phyloP scores from a whole-genome alignment of 306 rosid genomes.

The Dalbergia cochinchinensis region DNA sequence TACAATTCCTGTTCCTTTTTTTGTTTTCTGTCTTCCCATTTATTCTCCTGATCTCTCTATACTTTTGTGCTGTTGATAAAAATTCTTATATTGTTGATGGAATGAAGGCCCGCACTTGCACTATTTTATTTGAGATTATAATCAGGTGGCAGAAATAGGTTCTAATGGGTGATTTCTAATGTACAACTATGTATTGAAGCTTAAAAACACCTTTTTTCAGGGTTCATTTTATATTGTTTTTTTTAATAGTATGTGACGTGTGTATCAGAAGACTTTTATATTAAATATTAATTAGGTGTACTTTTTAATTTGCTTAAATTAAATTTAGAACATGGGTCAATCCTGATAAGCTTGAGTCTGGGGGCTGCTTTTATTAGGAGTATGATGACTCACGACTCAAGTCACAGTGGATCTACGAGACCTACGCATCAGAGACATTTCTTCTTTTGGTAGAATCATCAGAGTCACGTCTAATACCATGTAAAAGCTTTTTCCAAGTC shows the following conservation, averaged over 20 bases:
- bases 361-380: neutral
- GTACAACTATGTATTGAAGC: too few relatives aligned
- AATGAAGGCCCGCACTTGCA: too few relatives aligned
- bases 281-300: neutral
- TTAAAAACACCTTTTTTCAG: too few relatives aligned
- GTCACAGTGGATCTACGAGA: conserved; percentile 8
- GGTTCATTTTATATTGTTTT: too few relatives aligned
- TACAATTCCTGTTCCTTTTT: conserved; percentile 33
- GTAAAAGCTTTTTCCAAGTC: neutral
- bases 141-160: too few relatives aligned
- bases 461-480: neutral
- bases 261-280: neutral
- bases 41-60: neutral
- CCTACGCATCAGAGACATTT: neutral
- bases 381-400: neutral
- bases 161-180: too few relatives aligned
- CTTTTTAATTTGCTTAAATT: neutral
- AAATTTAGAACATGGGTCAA: neutral
- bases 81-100: too few relatives aligned
- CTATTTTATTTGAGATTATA: too few relatives aligned
- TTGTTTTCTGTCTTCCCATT: conserved; percentile 27
- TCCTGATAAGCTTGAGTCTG: neutral
- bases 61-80: too few relatives aligned
- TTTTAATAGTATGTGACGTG: neutral
- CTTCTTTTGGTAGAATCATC: neutral